Conservation (phyloP, 2,329 filamentous ascomycete species). For the Knoxdaviesia capensis region DNA sequence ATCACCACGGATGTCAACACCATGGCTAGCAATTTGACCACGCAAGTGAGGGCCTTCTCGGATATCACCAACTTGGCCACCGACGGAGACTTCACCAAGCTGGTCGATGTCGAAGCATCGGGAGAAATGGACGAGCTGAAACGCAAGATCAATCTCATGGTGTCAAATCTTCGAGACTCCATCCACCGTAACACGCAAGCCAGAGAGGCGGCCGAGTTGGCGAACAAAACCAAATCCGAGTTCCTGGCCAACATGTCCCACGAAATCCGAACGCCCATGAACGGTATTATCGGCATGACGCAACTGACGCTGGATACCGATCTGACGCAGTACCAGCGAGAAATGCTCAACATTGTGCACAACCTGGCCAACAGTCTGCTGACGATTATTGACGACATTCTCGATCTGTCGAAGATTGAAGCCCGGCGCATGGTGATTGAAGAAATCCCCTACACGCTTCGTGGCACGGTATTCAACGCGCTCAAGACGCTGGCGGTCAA, state of each 20-base stretch:
- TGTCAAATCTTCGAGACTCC: slow-evolving; percentile 83
- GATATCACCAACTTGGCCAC: slow-evolving; percentile 97
- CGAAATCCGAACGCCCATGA: slow-evolving; percentile 94
- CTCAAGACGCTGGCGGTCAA: slow-evolving; percentile 93
- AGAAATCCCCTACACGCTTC: slow-evolving; percentile 86
- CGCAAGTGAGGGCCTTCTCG: slow-evolving; percentile 91
- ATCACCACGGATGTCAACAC: slow-evolving; percentile 95
- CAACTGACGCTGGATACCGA: slow-evolving; percentile 90
- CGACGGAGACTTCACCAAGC: slow-evolving; percentile 90
- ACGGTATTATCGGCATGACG: slow-evolving; percentile 96
- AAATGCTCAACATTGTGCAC: slow-evolving; percentile 97
- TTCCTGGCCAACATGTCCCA: slow-evolving; percentile 98
- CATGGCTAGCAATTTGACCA: slow-evolving; percentile 65
- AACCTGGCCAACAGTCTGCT: slow-evolving; percentile 88
- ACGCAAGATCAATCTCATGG: slow-evolving; percentile 99
- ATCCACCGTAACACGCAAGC: slow-evolving; percentile 94
- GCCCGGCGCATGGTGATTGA: slow-evolving; percentile 97
- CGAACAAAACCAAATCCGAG: slow-evolving; percentile 95
- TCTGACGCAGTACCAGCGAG: slow-evolving; percentile 81
- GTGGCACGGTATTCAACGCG: slow-evolving; percentile 90
- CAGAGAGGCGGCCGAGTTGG: slow-evolving; percentile 84
- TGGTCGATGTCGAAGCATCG: slow-evolving; percentile 90
- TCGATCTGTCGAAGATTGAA: slow-evolving; percentile 67
- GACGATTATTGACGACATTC: slow-evolving; percentile 82
- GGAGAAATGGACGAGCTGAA: slow-evolving; percentile 99